These are phyloP conservation scores for Lecanicillium sp. DNA, from an alignment of 2,329 filamentous ascomycete species.

Conservation along the genomic window DNA sequence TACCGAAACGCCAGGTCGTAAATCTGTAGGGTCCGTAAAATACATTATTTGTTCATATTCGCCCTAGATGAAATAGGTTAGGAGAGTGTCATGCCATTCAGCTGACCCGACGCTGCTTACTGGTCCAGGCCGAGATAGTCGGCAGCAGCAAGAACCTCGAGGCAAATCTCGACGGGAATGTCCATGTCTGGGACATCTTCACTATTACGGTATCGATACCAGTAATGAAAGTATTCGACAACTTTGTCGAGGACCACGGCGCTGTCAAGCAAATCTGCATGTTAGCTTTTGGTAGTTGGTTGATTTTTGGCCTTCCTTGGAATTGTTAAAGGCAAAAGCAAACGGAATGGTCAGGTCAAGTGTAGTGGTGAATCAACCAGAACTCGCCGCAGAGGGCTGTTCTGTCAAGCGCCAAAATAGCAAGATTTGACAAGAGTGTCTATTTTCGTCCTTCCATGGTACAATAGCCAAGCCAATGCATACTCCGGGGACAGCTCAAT, in stretches of 20 bases:
- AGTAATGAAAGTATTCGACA: slow-evolving; percentile 77
- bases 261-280: slow-evolving; percentile 30
- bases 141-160: slow-evolving; percentile 69
- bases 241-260: slow-evolving; percentile 70
- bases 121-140: slow-evolving; percentile 66
- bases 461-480: slow-evolving; percentile 4
- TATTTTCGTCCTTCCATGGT: slow-evolving; percentile 25
- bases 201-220: slow-evolving; percentile 61
- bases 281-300: slow-evolving; percentile 4
- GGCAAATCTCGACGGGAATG: slow-evolving; percentile 67
- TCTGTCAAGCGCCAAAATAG: slow-evolving; percentile 37
- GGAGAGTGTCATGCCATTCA: slow-evolving; percentile 14
- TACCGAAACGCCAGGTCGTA: neutral
- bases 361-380: slow-evolving; percentile 49
- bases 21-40: neutral
- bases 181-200: slow-evolving; percentile 75
- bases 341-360: slow-evolving; percentile 49
- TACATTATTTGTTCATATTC: slow-evolving; percentile 27
- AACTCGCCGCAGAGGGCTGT: slow-evolving; percentile 27
- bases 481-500: no score
- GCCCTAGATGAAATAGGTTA: slow-evolving; percentile 23
- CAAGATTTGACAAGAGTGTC: slow-evolving; percentile 28
- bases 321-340: neutral
- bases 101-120: slow-evolving; percentile 20
- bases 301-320: slow-evolving; percentile 15